Percentiles rank a stretch among this genome's conserved stretches.
Conservation (phyloP, 129 eudicot genomes). For the Tanacetum coccineum region DNA sequence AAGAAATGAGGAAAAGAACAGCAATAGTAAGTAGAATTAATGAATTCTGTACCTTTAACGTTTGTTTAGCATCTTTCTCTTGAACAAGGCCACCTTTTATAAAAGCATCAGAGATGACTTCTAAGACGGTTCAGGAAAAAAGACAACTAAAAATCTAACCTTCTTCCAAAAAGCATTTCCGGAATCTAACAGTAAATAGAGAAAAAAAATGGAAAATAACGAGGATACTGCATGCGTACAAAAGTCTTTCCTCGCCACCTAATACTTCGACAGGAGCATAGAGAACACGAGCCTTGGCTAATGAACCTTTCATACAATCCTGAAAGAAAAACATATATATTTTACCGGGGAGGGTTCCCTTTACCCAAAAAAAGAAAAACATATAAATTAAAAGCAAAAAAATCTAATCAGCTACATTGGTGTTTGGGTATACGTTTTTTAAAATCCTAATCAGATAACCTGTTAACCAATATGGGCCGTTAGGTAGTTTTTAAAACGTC, state of each 20-base stretch:
- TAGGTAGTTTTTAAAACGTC: no score
- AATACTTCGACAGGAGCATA: conserved; percentile 92
- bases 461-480: background rate
- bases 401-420: background rate
- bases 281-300: conserved; percentile 81
- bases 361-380: no score
- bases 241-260: conserved; percentile 73
- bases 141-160: background rate
- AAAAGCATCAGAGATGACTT: conserved; percentile 77
- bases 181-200: background rate
- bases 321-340: no score
- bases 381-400: background rate
- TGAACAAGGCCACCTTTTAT: conserved; percentile 88
- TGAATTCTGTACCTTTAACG: conserved; percentile 78
- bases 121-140: conserved; percentile 59
- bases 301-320: conserved; percentile 83
- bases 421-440: background rate
- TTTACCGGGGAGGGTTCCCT: no score
- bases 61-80: conserved; percentile 55
- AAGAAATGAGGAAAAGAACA: background rate
- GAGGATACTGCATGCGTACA: conserved; percentile 89
- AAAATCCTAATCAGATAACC: background rate
- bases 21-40: no score
- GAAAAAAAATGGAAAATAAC: conserved; percentile 13
- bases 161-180: background rate